Conservation (phyloP, 148 eudicot genomes). For the Chenopodium berlandieri region DNA sequence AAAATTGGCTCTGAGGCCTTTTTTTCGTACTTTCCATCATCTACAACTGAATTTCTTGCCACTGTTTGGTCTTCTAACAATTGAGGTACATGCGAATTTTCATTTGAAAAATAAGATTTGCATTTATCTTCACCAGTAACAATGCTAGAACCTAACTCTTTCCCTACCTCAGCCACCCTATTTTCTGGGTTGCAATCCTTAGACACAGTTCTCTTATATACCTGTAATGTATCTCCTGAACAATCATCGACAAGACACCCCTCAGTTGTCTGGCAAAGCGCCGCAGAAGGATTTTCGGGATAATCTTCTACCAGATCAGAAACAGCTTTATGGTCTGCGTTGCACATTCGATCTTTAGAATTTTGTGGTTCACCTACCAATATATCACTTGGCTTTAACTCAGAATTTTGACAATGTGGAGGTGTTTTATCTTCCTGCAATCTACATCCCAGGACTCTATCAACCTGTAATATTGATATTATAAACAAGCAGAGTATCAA, state of each 20-base stretch:
- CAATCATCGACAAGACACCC: constrained; percentile 17
- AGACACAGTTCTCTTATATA: constrained; percentile 36
- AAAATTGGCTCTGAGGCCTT: constrained; percentile 23
- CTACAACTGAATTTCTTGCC: constrained; percentile 24
- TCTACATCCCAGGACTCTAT: constrained; percentile 89
- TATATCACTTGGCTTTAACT: constrained; percentile 25
- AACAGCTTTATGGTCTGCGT: constrained; percentile 31
- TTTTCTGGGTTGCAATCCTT: constrained; percentile 45
- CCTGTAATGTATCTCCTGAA: constrained; percentile 39
- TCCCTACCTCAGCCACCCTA: constrained; percentile 30
- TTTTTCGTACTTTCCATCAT: constrained; percentile 22
- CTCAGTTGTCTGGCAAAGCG: constrained; percentile 26
- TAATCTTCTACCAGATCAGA: constrained; percentile 32
- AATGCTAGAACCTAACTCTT: constrained; percentile 27
- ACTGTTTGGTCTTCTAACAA: constrained; percentile 31
- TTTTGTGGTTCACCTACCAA: constrained; percentile 31
- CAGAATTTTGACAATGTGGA: constrained; percentile 27
- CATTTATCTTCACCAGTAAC: constrained; percentile 26
- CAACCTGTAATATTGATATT: constrained; percentile 57
- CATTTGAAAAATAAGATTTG: constrained; percentile 27
- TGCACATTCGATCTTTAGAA: constrained; percentile 33
- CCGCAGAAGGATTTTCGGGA: constrained; percentile 32
- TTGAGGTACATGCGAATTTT: constrained; percentile 22
- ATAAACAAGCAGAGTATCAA: not conserved
- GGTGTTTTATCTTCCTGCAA: constrained; percentile 37